Conservation (phyloP, 495 filamentous ascomycete genomes). For the Penicillium argentinense region DNA sequence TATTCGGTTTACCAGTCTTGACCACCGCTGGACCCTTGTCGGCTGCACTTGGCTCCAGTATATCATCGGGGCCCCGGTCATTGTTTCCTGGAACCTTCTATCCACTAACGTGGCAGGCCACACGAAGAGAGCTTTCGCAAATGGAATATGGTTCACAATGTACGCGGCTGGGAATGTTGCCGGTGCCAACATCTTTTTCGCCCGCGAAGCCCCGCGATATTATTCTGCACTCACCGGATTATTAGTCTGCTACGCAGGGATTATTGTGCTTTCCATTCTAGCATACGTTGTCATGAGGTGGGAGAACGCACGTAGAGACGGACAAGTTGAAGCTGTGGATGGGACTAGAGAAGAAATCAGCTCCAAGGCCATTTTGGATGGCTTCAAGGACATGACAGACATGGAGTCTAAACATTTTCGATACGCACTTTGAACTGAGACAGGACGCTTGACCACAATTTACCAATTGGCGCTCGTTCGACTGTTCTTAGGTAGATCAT, state of each 20-base stretch:
- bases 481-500: background rate
- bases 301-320: slow-evolving; percentile 28
- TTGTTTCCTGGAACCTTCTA: slow-evolving; percentile 56
- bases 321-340: slow-evolving; percentile 12
- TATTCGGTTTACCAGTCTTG: slow-evolving; percentile 39
- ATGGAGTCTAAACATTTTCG: slow-evolving; percentile 45
- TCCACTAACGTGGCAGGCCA: slow-evolving; percentile 63
- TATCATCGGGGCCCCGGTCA: slow-evolving; percentile 46
- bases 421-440: slow-evolving; percentile 33
- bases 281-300: slow-evolving; percentile 29
- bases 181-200: slow-evolving; percentile 47
- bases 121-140: slow-evolving; percentile 59
- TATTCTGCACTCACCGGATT: slow-evolving; percentile 34
- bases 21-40: slow-evolving; percentile 51
- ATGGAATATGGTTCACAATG: slow-evolving; percentile 37
- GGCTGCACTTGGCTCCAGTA: slow-evolving; percentile 54
- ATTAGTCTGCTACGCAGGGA: slow-evolving; percentile 35
- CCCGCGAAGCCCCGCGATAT: slow-evolving; percentile 37
- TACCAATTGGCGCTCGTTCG: too few species aligned
- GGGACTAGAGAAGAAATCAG: slow-evolving; percentile 13
- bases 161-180: slow-evolving; percentile 43
- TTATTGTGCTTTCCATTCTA: slow-evolving; percentile 25
- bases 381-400: slow-evolving; percentile 50
- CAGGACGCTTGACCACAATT: too few species aligned
- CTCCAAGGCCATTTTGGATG: slow-evolving; percentile 33